These are phyloP conservation scores for Lentinula sp. DNA, from an alignment of 768 basidiomycete genomes.

Conservation along the genomic window DNA sequence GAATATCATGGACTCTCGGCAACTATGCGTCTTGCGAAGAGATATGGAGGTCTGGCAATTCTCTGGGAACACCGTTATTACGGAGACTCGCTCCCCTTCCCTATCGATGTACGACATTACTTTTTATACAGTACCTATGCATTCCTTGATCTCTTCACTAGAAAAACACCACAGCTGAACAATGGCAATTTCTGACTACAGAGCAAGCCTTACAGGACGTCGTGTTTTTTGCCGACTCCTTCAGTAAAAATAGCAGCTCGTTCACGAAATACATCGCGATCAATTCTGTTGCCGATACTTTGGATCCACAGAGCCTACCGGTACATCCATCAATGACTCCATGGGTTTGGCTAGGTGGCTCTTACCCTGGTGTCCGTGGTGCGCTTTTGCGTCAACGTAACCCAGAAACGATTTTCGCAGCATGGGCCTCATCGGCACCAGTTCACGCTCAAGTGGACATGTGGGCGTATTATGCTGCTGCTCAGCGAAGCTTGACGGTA, in stretches of 20 bases:
- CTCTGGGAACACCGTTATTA: conserved; percentile 49
- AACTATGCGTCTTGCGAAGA: conserved; percentile 39
- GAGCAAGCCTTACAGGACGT: conserved; percentile 47
- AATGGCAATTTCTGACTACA: conserved; percentile 42
- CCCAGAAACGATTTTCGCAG: conserved; percentile 37
- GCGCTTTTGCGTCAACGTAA: conserved; percentile 40
- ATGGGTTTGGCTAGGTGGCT: conserved; percentile 45
- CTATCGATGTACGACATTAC: conserved; percentile 29
- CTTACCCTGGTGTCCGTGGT: conserved; percentile 42
- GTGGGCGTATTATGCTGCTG: conserved; percentile 43
- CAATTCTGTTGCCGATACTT: conserved; percentile 1
- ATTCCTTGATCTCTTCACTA: conserved; percentile 9
- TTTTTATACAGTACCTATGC: background rate
- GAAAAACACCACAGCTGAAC: conserved; percentile 37
- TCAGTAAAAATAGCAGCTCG: conserved; percentile 11
- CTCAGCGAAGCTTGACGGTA: conserved; percentile 40
- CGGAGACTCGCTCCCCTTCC: conserved; percentile 40
- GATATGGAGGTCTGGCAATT: conserved; percentile 39
- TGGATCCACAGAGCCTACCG: conserved; percentile 11
- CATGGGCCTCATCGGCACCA: conserved; percentile 45
- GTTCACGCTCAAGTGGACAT: conserved; percentile 47
- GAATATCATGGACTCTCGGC: conserved; percentile 45
- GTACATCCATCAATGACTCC: conserved; percentile 37
- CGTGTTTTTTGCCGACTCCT: conserved; percentile 40
- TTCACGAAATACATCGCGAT: background rate